A percentile compares a stretch with the other conserved stretches of the same genome.
phyloP scores from a whole-genome alignment of 2,329 filamentous ascomycete species.

The Seiridium cupressi region DNA sequence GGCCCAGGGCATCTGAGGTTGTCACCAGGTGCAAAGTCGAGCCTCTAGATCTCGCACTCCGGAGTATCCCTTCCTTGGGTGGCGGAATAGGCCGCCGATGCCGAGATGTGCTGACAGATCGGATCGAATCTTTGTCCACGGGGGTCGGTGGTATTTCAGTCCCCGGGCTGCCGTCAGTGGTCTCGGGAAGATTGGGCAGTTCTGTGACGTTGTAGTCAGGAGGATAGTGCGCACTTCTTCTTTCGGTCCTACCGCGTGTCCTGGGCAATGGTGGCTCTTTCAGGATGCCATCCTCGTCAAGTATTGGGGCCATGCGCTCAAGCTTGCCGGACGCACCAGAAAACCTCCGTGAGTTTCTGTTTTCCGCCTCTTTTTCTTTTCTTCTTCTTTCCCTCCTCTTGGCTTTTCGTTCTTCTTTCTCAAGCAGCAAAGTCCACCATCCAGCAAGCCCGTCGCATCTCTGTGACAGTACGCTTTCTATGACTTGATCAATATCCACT shows the following conservation, averaged over 20 bases:
- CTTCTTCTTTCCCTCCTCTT: constrained; percentile 76
- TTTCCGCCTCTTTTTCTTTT: constrained; percentile 79
- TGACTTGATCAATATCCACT: constrained; percentile 89
- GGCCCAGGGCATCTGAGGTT: constrained; percentile 49
- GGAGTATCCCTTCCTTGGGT: constrained; percentile 74
- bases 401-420: constrained; percentile 92
- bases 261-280: constrained; percentile 54
- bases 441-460: constrained; percentile 87
- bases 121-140: constrained; percentile 74
- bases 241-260: constrained; percentile 73
- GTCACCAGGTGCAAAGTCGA: constrained; percentile 87
- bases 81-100: constrained; percentile 75
- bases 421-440: constrained; percentile 93
- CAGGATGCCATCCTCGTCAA: constrained; percentile 67
- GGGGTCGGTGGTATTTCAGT: constrained; percentile 63
- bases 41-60: constrained; percentile 70
- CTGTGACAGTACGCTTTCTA: constrained; percentile 89
- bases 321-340: constrained; percentile 88
- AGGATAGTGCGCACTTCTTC: constrained; percentile 64
- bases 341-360: constrained; percentile 74
- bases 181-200: constrained; percentile 67
- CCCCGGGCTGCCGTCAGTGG: constrained; percentile 41
- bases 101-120: constrained; percentile 74
- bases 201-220: constrained; percentile 67
- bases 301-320: constrained; percentile 73